Base-by-base conservation (phyloP, 2,329 filamentous ascomycete genomes). In the Drechslerella dactyloides region DNA sequence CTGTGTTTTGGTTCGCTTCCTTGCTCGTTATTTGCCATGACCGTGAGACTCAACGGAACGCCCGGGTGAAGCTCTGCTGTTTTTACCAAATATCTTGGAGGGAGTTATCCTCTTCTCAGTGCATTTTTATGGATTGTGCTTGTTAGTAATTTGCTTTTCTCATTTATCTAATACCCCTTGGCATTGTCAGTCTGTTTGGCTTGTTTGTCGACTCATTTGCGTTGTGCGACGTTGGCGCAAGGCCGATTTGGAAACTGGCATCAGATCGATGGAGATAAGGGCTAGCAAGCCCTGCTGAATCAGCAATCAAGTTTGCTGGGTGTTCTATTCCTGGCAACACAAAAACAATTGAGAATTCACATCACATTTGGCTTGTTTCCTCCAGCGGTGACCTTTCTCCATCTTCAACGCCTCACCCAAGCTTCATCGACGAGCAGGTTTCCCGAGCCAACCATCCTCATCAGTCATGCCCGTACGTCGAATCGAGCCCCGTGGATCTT, bases 391-490 rank as follows among this genome's bases (percentile, higher is more conserved):
- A n/a, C n/a, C n/a, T 65, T 56, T 48, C 40, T 52, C 51, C 35
- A 33, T 33, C 8, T 33, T 8, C 27, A 33, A 33, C 27, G 27
- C 27, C 8, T 27, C 11, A 27, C 44, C 10, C 17, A 10, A 59
- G n/a, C 19, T 51, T 42, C 27, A 13, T n/a, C 11, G 13, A 44
- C 8, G 46, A n/a, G 35, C 51, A 15, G n/a, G 40, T 42, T 63
- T 37, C 53, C 46, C 62, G 30, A 46, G 13, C 27, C 37, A 53
- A 23, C 21, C 30, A 37, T 24, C 51, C 35, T 33, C 46, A 62
- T 30, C 44, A 61, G 48, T 52, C 46, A 69, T 70, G 66, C 66
- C 66, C 30, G 66, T 70, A 70, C 42, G 66, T 64, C 59, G 56
- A 58, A 54, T 17, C 37, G 53, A 33, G 3, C 8, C 8, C 27